Conservation (phyloP, 2,329 filamentous ascomycete genomes). For the Sporothrix inflata region DNA sequence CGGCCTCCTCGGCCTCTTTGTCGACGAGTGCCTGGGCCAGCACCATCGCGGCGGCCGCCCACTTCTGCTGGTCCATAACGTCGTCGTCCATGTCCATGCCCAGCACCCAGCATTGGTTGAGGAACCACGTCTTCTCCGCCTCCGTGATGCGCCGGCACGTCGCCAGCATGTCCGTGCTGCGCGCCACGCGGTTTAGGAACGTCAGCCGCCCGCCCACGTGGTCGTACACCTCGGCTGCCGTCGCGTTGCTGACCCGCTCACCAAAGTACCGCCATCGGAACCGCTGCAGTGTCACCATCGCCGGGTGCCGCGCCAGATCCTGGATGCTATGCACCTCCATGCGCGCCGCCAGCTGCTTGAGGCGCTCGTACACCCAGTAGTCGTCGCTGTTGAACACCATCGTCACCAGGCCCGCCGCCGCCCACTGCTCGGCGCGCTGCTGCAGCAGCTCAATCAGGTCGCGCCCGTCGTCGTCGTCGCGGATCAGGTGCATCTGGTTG, state of each 20-base stretch:
- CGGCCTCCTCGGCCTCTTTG: constrained; percentile 57
- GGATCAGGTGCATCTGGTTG: constrained; percentile 88
- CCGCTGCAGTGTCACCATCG: constrained; percentile 73
- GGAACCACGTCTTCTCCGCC: constrained; percentile 74
- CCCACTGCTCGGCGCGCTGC: constrained; percentile 95
- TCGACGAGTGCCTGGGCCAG: constrained; percentile 91
- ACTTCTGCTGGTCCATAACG: constrained; percentile 78
- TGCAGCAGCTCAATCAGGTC: constrained; percentile 93
- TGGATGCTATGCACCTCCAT: constrained; percentile 91
- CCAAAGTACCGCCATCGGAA: constrained; percentile 81
- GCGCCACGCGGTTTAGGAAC: constrained; percentile 89
- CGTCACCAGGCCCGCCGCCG: constrained; percentile 86
- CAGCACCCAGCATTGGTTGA: constrained; percentile 76
- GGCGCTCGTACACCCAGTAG: constrained; percentile 95
- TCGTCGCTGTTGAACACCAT: constrained; percentile 96
- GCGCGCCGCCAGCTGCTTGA: constrained; percentile 88
- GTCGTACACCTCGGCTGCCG: constrained; percentile 80
- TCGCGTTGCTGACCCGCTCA: constrained; percentile 57
- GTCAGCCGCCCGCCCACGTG: constrained; percentile 85
- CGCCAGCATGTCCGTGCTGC: constrained; percentile 74
- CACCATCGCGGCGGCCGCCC: constrained; percentile 89
- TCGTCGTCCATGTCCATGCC: constrained; percentile 71
- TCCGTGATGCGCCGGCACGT: constrained; percentile 71
- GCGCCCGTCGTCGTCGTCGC: constrained; percentile 90
- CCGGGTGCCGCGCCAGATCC: constrained; percentile 78